phyloP scores from a whole-genome alignment of 2,329 filamentous ascomycete genomes.

The Saccharata proteae region DNA sequence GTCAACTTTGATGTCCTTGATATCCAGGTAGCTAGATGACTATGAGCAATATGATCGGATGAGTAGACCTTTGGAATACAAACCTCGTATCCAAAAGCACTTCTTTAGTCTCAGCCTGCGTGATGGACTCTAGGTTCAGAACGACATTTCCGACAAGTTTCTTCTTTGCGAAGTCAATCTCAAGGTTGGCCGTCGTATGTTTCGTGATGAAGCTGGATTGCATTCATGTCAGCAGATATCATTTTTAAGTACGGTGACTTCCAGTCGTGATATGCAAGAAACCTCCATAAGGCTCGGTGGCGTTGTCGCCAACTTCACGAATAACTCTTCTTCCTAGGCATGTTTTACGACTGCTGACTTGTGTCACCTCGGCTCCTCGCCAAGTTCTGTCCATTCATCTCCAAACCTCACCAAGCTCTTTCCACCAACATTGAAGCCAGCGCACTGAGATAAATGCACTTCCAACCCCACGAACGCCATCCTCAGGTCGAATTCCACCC shows the following conservation, averaged over 20 bases:
- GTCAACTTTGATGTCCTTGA: conserved; percentile 60
- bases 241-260: no score
- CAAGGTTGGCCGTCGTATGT: conserved; percentile 71
- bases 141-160: conserved; percentile 64
- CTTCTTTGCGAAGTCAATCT: conserved; percentile 73
- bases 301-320: no score
- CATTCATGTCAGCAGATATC: no score
- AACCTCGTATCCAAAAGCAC: conserved; percentile 75
- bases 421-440: not conserved
- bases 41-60: conserved; percentile 1
- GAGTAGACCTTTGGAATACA: no score
- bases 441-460: not conserved
- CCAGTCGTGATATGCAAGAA: no score
- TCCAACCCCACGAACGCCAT: not conserved
- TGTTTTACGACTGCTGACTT: no score
- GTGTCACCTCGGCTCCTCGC: no score
- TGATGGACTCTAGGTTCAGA: conserved; percentile 65
- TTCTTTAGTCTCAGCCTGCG: conserved; percentile 53
- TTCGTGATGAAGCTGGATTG: conserved; percentile 64
- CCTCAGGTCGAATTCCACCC: not conserved
- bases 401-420: not conserved
- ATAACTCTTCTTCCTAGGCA: no score
- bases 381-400: no score
- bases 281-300: no score
- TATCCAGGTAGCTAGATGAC: conserved; percentile 49